Conservation (phyloP, 1,139 yeast genomes). For the Lodderomyces parapsilosis region DNA sequence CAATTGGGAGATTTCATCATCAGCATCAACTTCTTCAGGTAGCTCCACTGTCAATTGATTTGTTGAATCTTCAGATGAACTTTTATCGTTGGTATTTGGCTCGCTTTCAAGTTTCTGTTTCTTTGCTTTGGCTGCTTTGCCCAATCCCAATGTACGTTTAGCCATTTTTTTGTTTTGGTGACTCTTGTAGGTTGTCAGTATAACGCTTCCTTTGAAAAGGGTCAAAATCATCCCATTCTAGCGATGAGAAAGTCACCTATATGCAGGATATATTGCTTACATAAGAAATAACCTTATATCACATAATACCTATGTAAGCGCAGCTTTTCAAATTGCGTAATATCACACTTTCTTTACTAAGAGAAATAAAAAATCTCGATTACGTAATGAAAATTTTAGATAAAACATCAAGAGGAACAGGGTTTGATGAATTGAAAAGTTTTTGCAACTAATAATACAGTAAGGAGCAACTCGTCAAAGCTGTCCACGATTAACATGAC, state of each 20-base stretch:
- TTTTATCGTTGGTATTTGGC: neutral
- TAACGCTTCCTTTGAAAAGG: neutral
- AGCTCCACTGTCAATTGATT: conserved; percentile 67
- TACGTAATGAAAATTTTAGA: neutral
- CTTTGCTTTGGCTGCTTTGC: conserved; percentile 59
- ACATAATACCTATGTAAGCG: neutral
- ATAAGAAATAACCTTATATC: neutral
- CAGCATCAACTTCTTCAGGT: conserved; percentile 66
- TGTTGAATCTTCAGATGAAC: conserved; percentile 12
- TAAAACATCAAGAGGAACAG: neutral
- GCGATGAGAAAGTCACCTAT: neutral
- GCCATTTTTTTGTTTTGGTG: conserved; percentile 41
- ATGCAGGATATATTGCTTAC: conserved; percentile 2
- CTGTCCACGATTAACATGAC: conserved; percentile 21
- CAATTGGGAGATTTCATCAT: conserved; percentile 76
- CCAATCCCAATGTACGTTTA: conserved; percentile 81
- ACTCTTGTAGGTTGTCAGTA: neutral
- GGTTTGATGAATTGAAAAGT: neutral
- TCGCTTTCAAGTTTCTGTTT: conserved; percentile 36
- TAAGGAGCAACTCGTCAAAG: no score
- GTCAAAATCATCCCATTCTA: neutral
- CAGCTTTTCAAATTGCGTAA: conserved; percentile 6
- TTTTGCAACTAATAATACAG: conserved; percentile 4
- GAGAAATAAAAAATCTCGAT: neutral
- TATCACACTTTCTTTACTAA: conserved; percentile 10